Percentiles rank a stretch among this genome's conserved stretches.
Conservation (phyloP, 805 yeast species). For the Metschnikowia lunata region DNA sequence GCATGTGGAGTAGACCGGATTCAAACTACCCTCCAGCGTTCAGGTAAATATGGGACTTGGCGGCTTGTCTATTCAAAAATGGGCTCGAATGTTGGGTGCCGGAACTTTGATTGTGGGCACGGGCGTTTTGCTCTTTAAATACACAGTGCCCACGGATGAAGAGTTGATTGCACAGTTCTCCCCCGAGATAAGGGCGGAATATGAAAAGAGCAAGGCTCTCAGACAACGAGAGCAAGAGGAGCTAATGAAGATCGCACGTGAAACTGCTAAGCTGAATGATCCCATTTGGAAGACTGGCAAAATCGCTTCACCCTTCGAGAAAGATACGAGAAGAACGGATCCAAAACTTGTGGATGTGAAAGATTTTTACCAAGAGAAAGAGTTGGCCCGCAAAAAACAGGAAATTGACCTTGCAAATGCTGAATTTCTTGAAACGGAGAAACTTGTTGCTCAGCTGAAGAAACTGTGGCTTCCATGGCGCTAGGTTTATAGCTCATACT, state of each 20-base stretch:
- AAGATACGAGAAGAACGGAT: slow-evolving; percentile 33
- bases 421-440: slow-evolving; percentile 17
- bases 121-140: slow-evolving; percentile 69
- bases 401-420: slow-evolving; percentile 22
- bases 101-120: slow-evolving; percentile 67
- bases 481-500: background rate
- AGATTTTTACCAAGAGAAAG: slow-evolving; percentile 45
- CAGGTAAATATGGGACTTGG: background rate
- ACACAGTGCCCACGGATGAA: slow-evolving; percentile 82
- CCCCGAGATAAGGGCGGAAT: slow-evolving; percentile 77
- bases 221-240: slow-evolving; percentile 67
- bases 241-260: slow-evolving; percentile 59
- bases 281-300: slow-evolving; percentile 83
- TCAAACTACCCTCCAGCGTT: too few relatives aligned
- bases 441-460: slow-evolving; percentile 20
- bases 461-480: slow-evolving; percentile 21
- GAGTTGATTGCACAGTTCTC: slow-evolving; percentile 67
- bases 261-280: slow-evolving; percentile 63
- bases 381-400: slow-evolving; percentile 33
- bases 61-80: slow-evolving; percentile 45
- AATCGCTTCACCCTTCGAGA: slow-evolving; percentile 64
- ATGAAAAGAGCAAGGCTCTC: slow-evolving; percentile 57
- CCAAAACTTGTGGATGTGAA: slow-evolving; percentile 41
- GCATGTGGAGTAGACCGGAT: too few relatives aligned
- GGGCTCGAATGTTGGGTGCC: slow-evolving; percentile 52